Base-by-base conservation (phyloP, 495 filamentous ascomycete genomes). In the Podospora pseudoanserina region DNA sequence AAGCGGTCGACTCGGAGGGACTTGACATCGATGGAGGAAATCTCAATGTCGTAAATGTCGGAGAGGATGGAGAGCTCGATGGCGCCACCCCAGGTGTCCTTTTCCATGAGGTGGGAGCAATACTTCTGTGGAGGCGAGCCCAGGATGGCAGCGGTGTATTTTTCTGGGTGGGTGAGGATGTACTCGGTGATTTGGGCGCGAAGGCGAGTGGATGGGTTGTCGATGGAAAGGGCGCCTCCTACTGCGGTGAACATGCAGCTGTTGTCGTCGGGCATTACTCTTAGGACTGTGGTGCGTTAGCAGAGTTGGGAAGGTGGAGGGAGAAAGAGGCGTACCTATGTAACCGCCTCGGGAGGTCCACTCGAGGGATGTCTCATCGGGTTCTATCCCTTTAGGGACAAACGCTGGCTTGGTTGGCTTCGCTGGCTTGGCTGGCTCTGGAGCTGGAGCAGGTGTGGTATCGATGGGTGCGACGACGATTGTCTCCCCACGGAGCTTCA, bases 181-280 rank as follows among this genome's bases (percentile, higher is more conserved):
- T 86, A 85, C 32, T 87, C 85, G n/a, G 92, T 92, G 3, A 97
- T 86, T 19, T 96, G 78, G n/a, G 88, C 89, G 57, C 95, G 90
- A 5, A 98, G 83, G 68, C 91, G 88, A 5, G 34, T 9, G 6
- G 77, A 74, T 2, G 78, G 73, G 57, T 79, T 74, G 28, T 74
- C 67, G 28, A 76, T 60, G 49, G 64, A 85, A 20, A 97, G 84
- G 3, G 92, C 91, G 63, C 88, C 89, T 64, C 89, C 89, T 27
- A 98, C 86, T 0, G 96, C 95, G 11, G 93, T 90, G 78, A 98
- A 99, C 68, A 98, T 88, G 78, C 95, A 99, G 58, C 88, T 91
- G 78, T 97, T 97, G 76, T 99, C 95, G 74, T 97, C 95, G 11
- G 94, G 92, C 95, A 99, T 97, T 44, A 98, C 92, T 2, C 95